Evolutionary conservation across 2,329 filamentous ascomycete species (phyloP).

Genomic region (Huntiella savannae): DNA sequence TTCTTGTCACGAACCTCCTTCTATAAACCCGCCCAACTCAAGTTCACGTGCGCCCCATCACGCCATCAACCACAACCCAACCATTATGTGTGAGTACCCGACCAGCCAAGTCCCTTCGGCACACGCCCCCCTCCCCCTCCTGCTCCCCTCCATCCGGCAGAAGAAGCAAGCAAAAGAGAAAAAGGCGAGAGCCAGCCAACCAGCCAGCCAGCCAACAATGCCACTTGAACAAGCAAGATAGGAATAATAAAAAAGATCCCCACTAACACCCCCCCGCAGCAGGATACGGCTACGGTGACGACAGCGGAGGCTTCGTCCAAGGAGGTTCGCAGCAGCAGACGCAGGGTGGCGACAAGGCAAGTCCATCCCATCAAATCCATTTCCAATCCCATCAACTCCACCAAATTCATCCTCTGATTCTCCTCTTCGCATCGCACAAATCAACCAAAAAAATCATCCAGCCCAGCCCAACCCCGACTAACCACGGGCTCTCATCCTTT

Average conservation of each 20-base stretch:
- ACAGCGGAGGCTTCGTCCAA: conserved; percentile 42
- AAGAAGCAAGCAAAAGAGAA: neutral
- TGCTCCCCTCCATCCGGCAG: neutral
- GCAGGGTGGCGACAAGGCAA: conserved; percentile 29
- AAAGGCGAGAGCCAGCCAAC: neutral
- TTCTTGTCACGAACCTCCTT: no score
- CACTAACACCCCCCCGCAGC: neutral
- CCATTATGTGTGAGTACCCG: neutral
- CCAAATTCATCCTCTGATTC: conserved; percentile 3
- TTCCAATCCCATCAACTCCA: neutral
- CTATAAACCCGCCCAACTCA: no score
- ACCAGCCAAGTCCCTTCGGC: neutral
- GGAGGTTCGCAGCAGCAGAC: conserved; percentile 37
- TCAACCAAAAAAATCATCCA: neutral
- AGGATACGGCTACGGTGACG: conserved; percentile 30
- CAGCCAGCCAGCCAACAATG: neutral
- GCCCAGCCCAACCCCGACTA: neutral
- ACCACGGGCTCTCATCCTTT: neutral
- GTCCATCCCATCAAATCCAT: neutral
- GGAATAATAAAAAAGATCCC: neutral
- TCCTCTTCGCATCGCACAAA: neutral
- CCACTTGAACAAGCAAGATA: neutral
- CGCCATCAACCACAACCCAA: no score
- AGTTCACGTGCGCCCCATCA: no score
- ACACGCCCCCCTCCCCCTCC: no score